Conservation (phyloP, 2,329 filamentous ascomycete species). For the Blumeria hordei region DNA sequence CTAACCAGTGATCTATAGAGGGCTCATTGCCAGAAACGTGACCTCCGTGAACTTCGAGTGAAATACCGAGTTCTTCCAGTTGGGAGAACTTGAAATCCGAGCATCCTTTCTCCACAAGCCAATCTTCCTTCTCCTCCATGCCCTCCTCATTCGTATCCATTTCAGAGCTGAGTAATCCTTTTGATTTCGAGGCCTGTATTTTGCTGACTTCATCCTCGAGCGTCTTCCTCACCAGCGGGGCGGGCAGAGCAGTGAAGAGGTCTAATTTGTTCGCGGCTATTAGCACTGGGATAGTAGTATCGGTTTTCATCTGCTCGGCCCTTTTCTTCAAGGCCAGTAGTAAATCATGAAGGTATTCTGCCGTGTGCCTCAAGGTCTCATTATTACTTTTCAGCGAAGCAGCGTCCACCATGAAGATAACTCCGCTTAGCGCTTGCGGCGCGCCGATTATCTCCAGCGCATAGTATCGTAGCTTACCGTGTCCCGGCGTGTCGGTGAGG, state of each 20-base stretch:
- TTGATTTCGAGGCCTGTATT: constrained; percentile 52
- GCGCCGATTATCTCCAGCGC: constrained; percentile 28
- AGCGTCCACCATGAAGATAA: constrained; percentile 80
- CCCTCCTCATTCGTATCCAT: constrained; percentile 36
- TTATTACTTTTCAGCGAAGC: constrained; percentile 33
- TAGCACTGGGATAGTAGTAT: constrained; percentile 43
- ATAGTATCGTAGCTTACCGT: constrained; percentile 69
- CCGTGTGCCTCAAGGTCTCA: constrained; percentile 43
- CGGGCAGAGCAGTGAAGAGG: constrained; percentile 75
- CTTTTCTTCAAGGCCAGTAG: constrained; percentile 64
- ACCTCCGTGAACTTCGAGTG: constrained; percentile 54
- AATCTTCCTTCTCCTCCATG: constrained; percentile 52
- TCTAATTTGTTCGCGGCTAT: constrained; percentile 90
- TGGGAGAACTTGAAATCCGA: constrained; percentile 57
- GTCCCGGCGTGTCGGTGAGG: constrained; percentile 75
- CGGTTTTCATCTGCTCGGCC: constrained; percentile 27
- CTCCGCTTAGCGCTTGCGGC: constrained; percentile 33
- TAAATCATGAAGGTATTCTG: constrained; percentile 70
- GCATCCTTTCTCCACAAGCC: constrained; percentile 61
- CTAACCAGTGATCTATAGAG: constrained; percentile 69
- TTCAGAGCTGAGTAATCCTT: constrained; percentile 61
- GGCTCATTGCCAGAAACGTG: constrained; percentile 40
- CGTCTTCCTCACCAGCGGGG: constrained; percentile 45
- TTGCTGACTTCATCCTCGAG: constrained; percentile 63
- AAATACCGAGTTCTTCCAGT: constrained; percentile 62